Evolutionary conservation across 805 yeast genomes (phyloP).

Genomic region (Candida saitoana): DNA sequence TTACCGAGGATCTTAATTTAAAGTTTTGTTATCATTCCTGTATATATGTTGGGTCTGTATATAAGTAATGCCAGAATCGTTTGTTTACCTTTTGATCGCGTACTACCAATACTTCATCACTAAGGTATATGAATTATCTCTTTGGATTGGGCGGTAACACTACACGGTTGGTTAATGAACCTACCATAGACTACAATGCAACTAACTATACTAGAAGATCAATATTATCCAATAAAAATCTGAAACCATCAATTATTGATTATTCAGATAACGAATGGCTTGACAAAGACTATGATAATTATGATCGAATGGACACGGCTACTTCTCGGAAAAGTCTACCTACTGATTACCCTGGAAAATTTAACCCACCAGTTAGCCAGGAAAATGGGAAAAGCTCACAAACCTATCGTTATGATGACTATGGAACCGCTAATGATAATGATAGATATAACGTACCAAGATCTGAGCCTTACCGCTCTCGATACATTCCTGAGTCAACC

Average conservation of each 20-base stretch:
- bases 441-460: background rate
- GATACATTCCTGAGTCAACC: background rate
- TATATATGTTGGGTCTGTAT: too few relatives aligned
- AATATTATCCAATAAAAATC: background rate
- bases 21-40: background rate
- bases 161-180: conserved; percentile 26
- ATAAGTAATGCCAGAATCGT: too few relatives aligned
- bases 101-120: background rate
- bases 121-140: conserved; percentile 6
- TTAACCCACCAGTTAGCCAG: too few relatives aligned
- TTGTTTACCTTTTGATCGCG: background rate
- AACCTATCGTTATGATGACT: background rate
- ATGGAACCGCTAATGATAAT: background rate
- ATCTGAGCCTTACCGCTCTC: background rate
- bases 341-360: conserved; percentile 18
- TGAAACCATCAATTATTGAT: conserved; percentile 5
- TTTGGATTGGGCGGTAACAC: conserved; percentile 10
- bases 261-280: conserved; percentile 13
- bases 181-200: conserved; percentile 31
- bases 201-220: conserved; percentile 13
- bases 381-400: too few relatives aligned
- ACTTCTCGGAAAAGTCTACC: conserved; percentile 12
- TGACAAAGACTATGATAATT: background rate
- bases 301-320: conserved; percentile 4
- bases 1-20: too few relatives aligned